These are phyloP conservation scores for Periconia digitata DNA, from an alignment of 2,329 filamentous ascomycete species.

Conservation along the genomic window DNA sequence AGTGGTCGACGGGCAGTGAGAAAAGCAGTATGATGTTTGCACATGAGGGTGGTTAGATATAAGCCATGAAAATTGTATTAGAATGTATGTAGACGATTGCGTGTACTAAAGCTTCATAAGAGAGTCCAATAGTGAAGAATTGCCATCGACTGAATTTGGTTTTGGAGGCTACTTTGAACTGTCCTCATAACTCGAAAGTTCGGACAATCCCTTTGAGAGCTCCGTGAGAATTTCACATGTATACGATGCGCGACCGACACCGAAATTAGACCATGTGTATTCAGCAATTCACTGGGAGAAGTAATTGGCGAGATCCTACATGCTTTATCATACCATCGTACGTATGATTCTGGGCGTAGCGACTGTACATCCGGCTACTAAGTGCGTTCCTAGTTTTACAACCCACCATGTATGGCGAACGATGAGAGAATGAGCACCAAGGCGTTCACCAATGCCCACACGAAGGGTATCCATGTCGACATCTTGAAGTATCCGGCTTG, in stretches of 20 bases:
- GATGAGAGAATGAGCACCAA: constrained; percentile 81
- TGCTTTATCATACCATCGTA: no score
- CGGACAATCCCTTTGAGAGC: constrained; percentile 14
- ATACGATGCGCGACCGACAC: no score
- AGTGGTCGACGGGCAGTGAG: no score
- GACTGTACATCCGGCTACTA: not conserved
- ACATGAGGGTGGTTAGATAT: no score
- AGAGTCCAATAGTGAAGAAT: constrained; percentile 3
- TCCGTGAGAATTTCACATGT: constrained; percentile 2
- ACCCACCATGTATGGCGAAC: constrained; percentile 87
- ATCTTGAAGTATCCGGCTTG: constrained; percentile 81
- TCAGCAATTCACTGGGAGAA: no score
- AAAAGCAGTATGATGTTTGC: no score
- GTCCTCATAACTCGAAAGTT: constrained; percentile 12
- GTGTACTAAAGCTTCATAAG: constrained; percentile 8
- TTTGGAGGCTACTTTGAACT: constrained; percentile 16
- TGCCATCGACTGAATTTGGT: constrained; percentile 5
- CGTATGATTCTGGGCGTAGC: no score
- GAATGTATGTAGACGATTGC: constrained; percentile 6
- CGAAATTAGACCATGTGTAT: no score
- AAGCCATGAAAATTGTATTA: no score
- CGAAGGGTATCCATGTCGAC: constrained; percentile 91
- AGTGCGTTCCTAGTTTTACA: constrained; percentile 52
- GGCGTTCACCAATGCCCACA: constrained; percentile 85
- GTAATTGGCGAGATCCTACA: no score